Evolutionary conservation across 179 eudicot genomes (phyloP).

Genomic region (Actinidia chinensis): DNA sequence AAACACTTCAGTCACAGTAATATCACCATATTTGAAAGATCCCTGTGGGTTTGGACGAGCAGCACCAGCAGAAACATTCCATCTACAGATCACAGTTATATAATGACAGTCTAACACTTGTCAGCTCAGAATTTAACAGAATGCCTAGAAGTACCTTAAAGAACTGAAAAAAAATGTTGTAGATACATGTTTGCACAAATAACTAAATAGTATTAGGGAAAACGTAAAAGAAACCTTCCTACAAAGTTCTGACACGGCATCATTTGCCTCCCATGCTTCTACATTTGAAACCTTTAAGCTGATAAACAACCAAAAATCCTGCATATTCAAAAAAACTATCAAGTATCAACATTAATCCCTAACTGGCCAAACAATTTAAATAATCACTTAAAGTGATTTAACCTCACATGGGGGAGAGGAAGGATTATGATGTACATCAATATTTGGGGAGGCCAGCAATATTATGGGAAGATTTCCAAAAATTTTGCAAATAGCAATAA

Average conservation of each 20-base stretch:
- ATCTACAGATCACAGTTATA: conserved; percentile 42
- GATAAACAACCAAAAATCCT: conserved; percentile 6
- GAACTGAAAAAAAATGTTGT: neutral
- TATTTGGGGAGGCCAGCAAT: neutral
- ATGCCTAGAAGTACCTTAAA: neutral
- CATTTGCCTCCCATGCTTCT: conserved; percentile 12
- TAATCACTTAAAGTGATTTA: too few relatives aligned
- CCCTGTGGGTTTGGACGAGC: conserved; percentile 99
- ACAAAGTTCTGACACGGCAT: conserved; percentile 19
- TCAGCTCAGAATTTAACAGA: conserved; percentile 25
- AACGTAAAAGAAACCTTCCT: neutral
- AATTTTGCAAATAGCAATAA: conserved; percentile 12
- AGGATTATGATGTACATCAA: conserved; percentile 10
- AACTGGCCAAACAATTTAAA: neutral
- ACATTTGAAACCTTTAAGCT: conserved; percentile 8
- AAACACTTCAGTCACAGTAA: conserved; percentile 84
- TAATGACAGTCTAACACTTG: conserved; percentile 17
- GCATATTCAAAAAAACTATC: neutral
- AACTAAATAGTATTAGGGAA: neutral
- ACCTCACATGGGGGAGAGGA: neutral
- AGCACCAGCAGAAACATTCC: conserved; percentile 92
- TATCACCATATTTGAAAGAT: conserved; percentile 87
- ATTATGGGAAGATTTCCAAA: neutral
- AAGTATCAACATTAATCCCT: neutral
- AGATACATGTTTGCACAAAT: neutral